Evolutionary conservation across 495 filamentous ascomycete genomes (phyloP).

Genomic region (Parachaetomium inaequale): DNA sequence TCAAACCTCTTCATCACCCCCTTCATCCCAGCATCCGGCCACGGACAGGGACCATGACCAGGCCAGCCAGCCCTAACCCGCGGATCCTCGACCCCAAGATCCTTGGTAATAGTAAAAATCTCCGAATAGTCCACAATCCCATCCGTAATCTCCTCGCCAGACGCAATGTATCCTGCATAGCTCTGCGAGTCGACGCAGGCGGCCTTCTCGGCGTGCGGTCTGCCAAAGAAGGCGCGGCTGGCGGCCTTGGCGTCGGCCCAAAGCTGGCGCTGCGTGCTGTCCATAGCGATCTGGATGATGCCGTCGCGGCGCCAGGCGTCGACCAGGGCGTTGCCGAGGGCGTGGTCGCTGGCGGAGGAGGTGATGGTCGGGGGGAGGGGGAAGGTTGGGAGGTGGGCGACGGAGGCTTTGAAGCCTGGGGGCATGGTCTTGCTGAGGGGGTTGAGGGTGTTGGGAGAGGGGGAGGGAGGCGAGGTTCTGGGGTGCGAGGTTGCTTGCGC

Average conservation of each 20-base stretch:
- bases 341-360: slow-evolving; percentile 24
- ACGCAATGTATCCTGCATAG: slow-evolving; percentile 47
- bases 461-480: too few relatives aligned
- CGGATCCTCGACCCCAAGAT: slow-evolving; percentile 34
- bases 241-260: slow-evolving; percentile 31
- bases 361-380: slow-evolving; percentile 31
- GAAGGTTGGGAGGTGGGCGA: slow-evolving; percentile 36
- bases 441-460: too few relatives aligned
- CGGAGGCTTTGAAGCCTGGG: slow-evolving; percentile 34
- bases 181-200: slow-evolving; percentile 44
- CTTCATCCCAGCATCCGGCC: slow-evolving; percentile 41
- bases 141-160: slow-evolving; percentile 47
- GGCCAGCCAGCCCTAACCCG: slow-evolving; percentile 42
- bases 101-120: slow-evolving; percentile 48
- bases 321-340: slow-evolving; percentile 38
- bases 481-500: neutral
- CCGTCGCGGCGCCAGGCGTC: slow-evolving; percentile 41
- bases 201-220: slow-evolving; percentile 34
- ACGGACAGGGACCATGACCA: slow-evolving; percentile 46
- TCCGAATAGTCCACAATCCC: slow-evolving; percentile 48
- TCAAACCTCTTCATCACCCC: slow-evolving; percentile 32
- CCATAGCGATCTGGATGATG: slow-evolving; percentile 44
- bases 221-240: slow-evolving; percentile 38
- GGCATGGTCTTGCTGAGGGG: slow-evolving; percentile 33
- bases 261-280: slow-evolving; percentile 8